Percentiles rank a stretch among this genome's conserved stretches.
Conservation (phyloP, 2,329 filamentous ascomycete species). For the Diaporthe ilicicola region DNA sequence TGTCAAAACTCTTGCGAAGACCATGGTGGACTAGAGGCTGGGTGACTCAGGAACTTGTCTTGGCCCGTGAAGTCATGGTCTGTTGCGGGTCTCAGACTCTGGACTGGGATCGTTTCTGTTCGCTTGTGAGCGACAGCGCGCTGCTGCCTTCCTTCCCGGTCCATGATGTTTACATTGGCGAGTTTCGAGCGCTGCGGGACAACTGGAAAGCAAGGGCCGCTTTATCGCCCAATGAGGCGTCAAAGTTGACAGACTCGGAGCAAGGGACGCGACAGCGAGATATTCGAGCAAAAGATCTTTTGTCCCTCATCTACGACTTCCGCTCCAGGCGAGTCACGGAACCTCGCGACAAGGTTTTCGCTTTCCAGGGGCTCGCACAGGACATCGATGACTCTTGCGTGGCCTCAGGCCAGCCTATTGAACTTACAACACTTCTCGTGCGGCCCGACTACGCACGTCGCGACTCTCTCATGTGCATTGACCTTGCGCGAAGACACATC, state of each 20-base stretch:
- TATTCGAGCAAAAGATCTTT: not conserved
- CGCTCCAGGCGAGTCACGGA: not conserved
- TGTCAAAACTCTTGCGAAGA: not conserved
- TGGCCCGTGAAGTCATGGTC: too few relatives aligned
- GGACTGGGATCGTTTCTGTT: too few relatives aligned
- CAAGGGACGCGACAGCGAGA: not conserved
- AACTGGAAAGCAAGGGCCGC: not conserved
- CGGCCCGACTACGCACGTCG: not conserved
- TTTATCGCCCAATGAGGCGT: not conserved
- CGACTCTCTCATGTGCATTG: not conserved
- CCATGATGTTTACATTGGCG: not conserved
- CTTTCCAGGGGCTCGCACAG: not conserved
- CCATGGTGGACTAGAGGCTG: not conserved
- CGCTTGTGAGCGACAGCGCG: not conserved
- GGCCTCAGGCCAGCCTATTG: not conserved
- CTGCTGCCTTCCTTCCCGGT: not conserved
- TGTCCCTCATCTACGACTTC: not conserved
- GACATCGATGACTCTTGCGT: not conserved
- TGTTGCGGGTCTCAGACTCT: too few relatives aligned
- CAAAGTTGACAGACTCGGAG: not conserved
- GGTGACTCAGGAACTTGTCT: too few relatives aligned
- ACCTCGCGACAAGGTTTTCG: not conserved
- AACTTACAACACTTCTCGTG: not conserved
- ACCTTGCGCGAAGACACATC: not conserved
- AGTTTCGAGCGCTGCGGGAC: not conserved